These are phyloP conservation scores for Emmonsia crescens DNA, from an alignment of 2,329 filamentous ascomycete species.

Conservation along the genomic window DNA sequence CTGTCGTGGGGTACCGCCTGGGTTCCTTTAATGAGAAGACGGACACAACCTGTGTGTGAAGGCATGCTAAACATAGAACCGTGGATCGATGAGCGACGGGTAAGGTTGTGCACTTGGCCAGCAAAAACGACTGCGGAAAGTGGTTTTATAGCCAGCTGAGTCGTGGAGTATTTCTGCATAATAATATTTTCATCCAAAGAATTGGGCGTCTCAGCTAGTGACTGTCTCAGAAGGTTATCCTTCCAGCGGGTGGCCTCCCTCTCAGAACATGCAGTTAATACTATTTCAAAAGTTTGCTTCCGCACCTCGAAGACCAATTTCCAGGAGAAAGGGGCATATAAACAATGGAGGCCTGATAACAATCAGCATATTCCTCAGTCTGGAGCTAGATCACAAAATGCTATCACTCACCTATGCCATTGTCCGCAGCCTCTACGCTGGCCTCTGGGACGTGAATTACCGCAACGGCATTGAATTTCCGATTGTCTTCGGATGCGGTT, in stretches of 20 bases:
- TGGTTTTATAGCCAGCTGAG: slow-evolving; percentile 9
- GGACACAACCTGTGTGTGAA: slow-evolving; percentile 7
- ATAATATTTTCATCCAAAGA: slow-evolving; percentile 32
- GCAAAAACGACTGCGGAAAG: slow-evolving; percentile 60
- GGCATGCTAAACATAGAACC: slow-evolving; percentile 45
- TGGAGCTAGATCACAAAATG: background rate
- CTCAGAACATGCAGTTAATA: slow-evolving; percentile 74
- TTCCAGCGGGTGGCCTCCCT: slow-evolving; percentile 76
- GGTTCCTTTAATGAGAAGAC: slow-evolving; percentile 14
- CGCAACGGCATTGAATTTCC: slow-evolving; percentile 61
- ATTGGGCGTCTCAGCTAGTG: slow-evolving; percentile 41
- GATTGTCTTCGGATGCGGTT: slow-evolving; percentile 51
- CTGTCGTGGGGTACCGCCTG: slow-evolving; percentile 7
- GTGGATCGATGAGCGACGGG: slow-evolving; percentile 59
- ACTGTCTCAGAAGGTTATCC: slow-evolving; percentile 48
- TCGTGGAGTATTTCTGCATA: slow-evolving; percentile 14
- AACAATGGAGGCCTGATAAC: slow-evolving; percentile 65
- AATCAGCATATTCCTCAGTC: slow-evolving; percentile 5
- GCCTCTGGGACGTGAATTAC: slow-evolving; percentile 58
- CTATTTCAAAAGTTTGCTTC: slow-evolving; percentile 68
- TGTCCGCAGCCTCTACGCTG: slow-evolving; percentile 61
- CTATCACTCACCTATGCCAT: slow-evolving; percentile 54
- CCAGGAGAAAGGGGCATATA: slow-evolving; percentile 80
- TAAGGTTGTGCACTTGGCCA: slow-evolving; percentile 51
- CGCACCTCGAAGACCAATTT: slow-evolving; percentile 76